Evolutionary conservation across 2,329 filamentous ascomycete genomes (phyloP).

Genomic region (Pestalotiopsis sp.): DNA sequence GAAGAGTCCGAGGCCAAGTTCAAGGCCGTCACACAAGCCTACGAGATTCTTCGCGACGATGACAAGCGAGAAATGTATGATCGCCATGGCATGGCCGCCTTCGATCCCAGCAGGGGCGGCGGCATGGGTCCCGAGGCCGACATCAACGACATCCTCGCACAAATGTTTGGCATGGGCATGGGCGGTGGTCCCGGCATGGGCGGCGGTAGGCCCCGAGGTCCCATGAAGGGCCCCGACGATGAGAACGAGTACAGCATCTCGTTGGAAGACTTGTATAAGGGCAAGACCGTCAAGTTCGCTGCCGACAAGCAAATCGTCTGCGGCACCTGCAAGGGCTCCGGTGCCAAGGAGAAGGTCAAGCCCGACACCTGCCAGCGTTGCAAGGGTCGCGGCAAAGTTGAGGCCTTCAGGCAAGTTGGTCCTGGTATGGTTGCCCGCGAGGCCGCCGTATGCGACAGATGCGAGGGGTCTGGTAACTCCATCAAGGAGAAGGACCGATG

Average conservation of each 20-base stretch:
- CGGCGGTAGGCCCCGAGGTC: conserved; percentile 55
- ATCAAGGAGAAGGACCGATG: conserved; percentile 97
- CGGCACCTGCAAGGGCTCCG: conserved; percentile 81
- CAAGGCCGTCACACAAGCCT: conserved; percentile 91
- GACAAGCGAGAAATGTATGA: conserved; percentile 93
- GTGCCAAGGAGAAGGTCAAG: conserved; percentile 91
- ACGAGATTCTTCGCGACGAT: conserved; percentile 97
- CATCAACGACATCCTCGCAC: conserved; percentile 87
- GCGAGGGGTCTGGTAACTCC: conserved; percentile 81
- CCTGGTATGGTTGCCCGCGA: conserved; percentile 85
- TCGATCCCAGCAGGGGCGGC: conserved; percentile 75
- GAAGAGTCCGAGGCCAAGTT: conserved; percentile 88
- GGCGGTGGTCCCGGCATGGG: conserved; percentile 42
- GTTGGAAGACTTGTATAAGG: conserved; percentile 95
- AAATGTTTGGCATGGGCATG: conserved; percentile 86
- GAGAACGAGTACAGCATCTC: conserved; percentile 90
- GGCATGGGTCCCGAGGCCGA: conserved; percentile 72
- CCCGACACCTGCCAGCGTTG: conserved; percentile 82
- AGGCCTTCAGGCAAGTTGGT: conserved; percentile 81
- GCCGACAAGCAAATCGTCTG: conserved; percentile 95
- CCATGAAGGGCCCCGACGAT: conserved; percentile 78
- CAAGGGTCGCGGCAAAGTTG: conserved; percentile 76
- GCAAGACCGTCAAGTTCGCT: conserved; percentile 95
- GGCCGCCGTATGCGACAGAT: conserved; percentile 79
- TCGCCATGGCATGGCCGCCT: conserved; percentile 92